A percentile compares a stretch with the other conserved stretches of the same genome.
phyloP scores from a whole-genome alignment of 495 filamentous ascomycete genomes.

The Poronia punctata region DNA sequence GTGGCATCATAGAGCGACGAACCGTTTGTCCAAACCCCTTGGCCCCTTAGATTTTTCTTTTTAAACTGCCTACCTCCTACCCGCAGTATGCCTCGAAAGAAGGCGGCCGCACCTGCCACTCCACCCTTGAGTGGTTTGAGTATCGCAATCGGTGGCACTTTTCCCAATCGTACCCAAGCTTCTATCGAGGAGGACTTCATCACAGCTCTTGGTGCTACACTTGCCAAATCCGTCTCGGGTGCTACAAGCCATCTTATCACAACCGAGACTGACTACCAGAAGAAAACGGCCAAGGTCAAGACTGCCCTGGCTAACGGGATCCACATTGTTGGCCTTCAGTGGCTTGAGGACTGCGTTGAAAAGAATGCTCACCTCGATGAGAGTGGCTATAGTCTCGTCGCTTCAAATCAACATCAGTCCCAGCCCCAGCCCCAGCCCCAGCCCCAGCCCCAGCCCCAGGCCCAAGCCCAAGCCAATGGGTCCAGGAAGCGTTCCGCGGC shows the following conservation, averaged over 20 bases:
- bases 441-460: constrained; percentile 16
- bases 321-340: constrained; percentile 53
- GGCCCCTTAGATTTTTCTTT: background rate
- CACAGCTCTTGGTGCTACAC: constrained; percentile 41
- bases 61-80: background rate
- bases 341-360: constrained; percentile 50
- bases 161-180: constrained; percentile 47
- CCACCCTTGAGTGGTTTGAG: constrained; percentile 36
- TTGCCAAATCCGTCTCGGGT: constrained; percentile 37
- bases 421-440: constrained; percentile 11
- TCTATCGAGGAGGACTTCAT: constrained; percentile 36
- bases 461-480: constrained; percentile 14
- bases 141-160: constrained; percentile 56
- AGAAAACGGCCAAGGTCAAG: constrained; percentile 40
- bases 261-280: constrained; percentile 46
- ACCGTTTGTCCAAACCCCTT: background rate
- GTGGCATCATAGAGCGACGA: no score
- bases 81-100: constrained; percentile 1
- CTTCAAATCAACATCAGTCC: constrained; percentile 20
- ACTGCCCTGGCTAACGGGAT: constrained; percentile 42
- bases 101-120: constrained; percentile 17
- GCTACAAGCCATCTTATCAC: constrained; percentile 56
- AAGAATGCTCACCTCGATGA: constrained; percentile 38
- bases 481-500: constrained; percentile 18
- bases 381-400: constrained; percentile 23